Conservation (phyloP, 305 asterid species). For the Fraxinus sp. region DNA sequence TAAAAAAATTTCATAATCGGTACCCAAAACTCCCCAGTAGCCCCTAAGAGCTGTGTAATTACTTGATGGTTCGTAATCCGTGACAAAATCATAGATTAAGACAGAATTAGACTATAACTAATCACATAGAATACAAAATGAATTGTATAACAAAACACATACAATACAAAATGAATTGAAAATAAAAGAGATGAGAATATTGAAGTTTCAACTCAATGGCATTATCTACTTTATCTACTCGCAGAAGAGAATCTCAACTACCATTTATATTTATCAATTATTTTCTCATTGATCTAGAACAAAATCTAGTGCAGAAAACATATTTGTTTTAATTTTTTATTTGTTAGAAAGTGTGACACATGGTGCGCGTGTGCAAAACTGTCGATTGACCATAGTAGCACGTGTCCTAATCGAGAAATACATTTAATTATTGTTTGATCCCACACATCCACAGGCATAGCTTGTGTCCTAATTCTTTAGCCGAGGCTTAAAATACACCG, state of each 20-base stretch:
- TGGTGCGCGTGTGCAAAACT: conserved; percentile 5
- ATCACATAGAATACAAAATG: neutral
- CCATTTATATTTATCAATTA: neutral
- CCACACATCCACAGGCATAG: conserved; percentile 21
- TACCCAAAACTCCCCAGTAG: neutral
- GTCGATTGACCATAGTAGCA: conserved; percentile 1
- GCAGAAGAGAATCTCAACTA: neutral
- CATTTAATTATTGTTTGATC: neutral
- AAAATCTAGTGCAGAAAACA: neutral
- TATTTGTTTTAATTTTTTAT: neutral
- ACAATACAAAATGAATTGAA: neutral
- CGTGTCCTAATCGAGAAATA: neutral
- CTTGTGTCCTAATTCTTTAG: conserved; percentile 5
- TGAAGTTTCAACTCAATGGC: neutral
- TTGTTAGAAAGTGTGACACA: conserved; percentile 12
- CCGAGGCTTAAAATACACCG: neutral
- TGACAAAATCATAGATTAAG: neutral
- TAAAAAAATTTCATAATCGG: neutral
- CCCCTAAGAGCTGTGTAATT: neutral
- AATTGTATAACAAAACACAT: no score
- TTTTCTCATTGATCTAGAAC: neutral
- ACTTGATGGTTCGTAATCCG: neutral
- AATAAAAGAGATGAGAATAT: neutral
- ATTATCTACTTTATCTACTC: neutral
- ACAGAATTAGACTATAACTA: neutral